Base-by-base conservation (phyloP, 2,329 filamentous ascomycete genomes). In the Helotiales sp. region DNA sequence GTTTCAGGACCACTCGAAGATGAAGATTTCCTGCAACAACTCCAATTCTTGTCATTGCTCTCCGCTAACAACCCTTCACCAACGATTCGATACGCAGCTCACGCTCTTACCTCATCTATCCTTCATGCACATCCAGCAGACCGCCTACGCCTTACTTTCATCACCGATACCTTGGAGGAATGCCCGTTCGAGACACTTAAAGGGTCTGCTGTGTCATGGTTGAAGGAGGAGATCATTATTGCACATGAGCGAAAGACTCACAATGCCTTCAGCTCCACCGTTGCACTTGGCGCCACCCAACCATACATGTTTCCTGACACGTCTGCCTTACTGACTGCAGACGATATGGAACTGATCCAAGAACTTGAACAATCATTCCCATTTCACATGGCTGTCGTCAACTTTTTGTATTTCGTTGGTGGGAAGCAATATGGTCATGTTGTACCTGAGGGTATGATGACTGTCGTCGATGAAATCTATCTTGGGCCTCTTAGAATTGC, bases 161-260 rank as follows among this genome's bases (percentile, higher is more conserved):
- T 89, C 8, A 81, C 85, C 52, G 85, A 88, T 66, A 76, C 87
- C 12, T 72, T 88, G 12, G 84, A 87, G 70, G 85, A 87, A 68
- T 87, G 85, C 75, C 79, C 83, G 63, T 87, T 85, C 64, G 77
- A 83, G 2, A 77, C 80, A 0, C 75, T 88, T 34, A 86, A 86
- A 68, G 85, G 82, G 8, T 84, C 82, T 40, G 85, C 84, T 0
- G 78, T 88, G 4, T 78, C 78, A 3, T 88, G 85, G 85, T 72
- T 87, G 31, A 80, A 83, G 54, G 85, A 87, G 64, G 85, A 88
- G 67, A 73, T 87, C 15, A 76, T 86, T 8, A 70, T 76, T 17
- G 63, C 62, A 2, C 67, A 67, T 34, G 60, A 67, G 29, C 63
- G 71, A 5, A 72, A 71, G 55, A 63, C 65, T 1, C 60, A 69